A percentile compares a stretch with the other conserved stretches of the same genome.
Conservation (phyloP, 2,329 filamentous ascomycete genomes). For the Ophidiomyces ophidiicola region DNA sequence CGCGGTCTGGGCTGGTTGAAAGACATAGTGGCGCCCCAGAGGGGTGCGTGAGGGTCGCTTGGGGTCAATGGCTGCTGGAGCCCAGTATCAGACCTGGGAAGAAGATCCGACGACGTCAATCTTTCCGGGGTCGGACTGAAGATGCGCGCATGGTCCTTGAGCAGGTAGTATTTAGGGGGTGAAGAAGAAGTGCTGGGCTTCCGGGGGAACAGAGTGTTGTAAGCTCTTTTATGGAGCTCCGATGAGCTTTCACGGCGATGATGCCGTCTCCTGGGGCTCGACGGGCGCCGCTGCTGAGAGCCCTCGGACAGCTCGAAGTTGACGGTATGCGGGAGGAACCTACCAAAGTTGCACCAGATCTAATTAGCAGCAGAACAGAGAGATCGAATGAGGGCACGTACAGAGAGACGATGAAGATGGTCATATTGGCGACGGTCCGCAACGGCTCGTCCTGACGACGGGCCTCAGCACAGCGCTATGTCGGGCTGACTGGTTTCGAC, state of each 20-base stretch:
- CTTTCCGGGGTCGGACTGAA: slow-evolving; percentile 24
- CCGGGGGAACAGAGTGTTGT: slow-evolving; percentile 28
- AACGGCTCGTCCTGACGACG: too few relatives aligned
- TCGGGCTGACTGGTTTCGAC: too few relatives aligned
- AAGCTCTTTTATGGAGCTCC: slow-evolving; percentile 17
- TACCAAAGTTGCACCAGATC: slow-evolving; percentile 36
- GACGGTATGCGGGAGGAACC: slow-evolving; percentile 84
- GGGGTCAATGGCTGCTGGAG: slow-evolving; percentile 48
- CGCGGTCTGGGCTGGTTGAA: slow-evolving; percentile 68
- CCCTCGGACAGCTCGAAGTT: slow-evolving; percentile 55
- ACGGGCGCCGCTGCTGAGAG: slow-evolving; percentile 3
- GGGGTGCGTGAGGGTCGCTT: slow-evolving; percentile 60
- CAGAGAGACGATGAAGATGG: slow-evolving; percentile 49
- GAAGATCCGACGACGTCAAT: slow-evolving; percentile 17
- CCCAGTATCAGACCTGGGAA: slow-evolving; percentile 13
- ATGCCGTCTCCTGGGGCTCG: slow-evolving; percentile 9
- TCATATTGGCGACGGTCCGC: slow-evolving; percentile 40
- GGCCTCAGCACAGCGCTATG: too few relatives aligned
- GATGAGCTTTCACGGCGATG: slow-evolving; percentile 12
- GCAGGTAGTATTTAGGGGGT: slow-evolving; percentile 3
- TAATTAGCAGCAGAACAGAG: not conserved
- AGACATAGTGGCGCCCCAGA: slow-evolving; percentile 56
- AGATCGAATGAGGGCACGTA: slow-evolving; percentile 27
- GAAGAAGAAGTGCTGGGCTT: slow-evolving; percentile 11
- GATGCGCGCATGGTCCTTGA: slow-evolving; percentile 22